Conservation (phyloP, 2,329 filamentous ascomycete genomes). For the Geosmithia flava region DNA sequence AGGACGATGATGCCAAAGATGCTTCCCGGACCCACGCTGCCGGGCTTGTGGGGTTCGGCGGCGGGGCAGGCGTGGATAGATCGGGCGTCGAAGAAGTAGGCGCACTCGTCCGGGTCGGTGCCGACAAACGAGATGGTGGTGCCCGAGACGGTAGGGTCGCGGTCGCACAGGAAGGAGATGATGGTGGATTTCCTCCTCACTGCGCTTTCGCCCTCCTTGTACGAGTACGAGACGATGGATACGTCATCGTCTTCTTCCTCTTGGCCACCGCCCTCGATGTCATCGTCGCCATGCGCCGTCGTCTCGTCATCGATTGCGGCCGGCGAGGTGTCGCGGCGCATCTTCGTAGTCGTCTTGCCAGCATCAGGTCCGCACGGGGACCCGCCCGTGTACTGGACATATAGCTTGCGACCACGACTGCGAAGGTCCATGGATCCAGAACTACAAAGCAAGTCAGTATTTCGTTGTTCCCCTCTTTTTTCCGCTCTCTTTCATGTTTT, state of each 20-base stretch:
- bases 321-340: neutral
- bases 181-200: conserved; percentile 62
- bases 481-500: neutral
- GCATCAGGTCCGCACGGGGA: conserved; percentile 51
- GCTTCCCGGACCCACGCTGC: conserved; percentile 58
- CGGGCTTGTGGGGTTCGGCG: conserved; percentile 56
- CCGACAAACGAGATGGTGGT: conserved; percentile 76
- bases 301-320: neutral
- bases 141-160: conserved; percentile 55
- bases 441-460: conserved; percentile 7
- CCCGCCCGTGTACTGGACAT: conserved; percentile 65
- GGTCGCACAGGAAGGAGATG: conserved; percentile 88
- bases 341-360: neutral
- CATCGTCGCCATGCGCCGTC: neutral
- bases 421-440: conserved; percentile 37
- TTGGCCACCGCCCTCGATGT: neutral
- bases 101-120: conserved; percentile 73
- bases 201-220: conserved; percentile 10
- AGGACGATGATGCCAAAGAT: conserved; percentile 79
- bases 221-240: neutral
- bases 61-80: conserved; percentile 68
- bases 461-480: neutral
- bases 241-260: neutral
- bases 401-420: conserved; percentile 59
- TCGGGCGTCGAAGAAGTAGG: conserved; percentile 91